Percentiles rank a stretch among this genome's conserved stretches.
Conservation (phyloP, 257 asterid species). For the Agastache rugosa region DNA sequence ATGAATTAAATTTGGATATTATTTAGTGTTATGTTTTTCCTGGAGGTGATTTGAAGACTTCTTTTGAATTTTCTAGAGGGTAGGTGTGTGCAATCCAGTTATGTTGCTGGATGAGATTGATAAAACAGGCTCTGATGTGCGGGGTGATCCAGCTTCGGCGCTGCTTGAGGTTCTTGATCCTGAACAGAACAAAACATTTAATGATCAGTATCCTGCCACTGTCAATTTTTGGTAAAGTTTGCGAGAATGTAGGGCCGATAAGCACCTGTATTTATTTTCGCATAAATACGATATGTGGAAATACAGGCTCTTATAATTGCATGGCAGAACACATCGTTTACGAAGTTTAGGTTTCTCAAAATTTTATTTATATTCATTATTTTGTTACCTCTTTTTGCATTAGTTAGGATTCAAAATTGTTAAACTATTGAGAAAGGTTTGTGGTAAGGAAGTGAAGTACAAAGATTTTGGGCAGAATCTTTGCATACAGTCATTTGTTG, state of each 20-base stretch:
- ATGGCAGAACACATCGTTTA: neutral
- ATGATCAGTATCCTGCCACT: slow-evolving; percentile 92
- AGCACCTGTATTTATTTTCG: slow-evolving; percentile 26
- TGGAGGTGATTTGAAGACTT: slow-evolving; percentile 27
- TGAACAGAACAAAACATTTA: slow-evolving; percentile 91
- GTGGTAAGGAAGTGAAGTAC: neutral
- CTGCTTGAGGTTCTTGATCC: slow-evolving; percentile 99
- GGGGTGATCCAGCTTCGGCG: slow-evolving; percentile 99
- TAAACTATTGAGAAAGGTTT: neutral
- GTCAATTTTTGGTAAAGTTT: slow-evolving; percentile 27
- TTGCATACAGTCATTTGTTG: slow-evolving; percentile 20
- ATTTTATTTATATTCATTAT: neutral
- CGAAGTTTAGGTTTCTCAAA: slow-evolving; percentile 14
- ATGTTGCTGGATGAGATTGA: slow-evolving; percentile 99
- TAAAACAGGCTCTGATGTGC: slow-evolving; percentile 97
- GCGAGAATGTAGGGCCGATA: slow-evolving; percentile 22
- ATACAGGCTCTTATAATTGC: neutral
- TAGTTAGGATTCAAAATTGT: slow-evolving; percentile 17
- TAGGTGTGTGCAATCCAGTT: slow-evolving; percentile 95
- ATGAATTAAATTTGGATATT: slow-evolving; percentile 27
- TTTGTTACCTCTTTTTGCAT: neutral
- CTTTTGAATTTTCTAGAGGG: slow-evolving; percentile 64
- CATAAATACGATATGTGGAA: slow-evolving; percentile 19
- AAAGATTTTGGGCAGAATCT: neutral
- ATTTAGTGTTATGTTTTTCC: slow-evolving; percentile 11